phyloP scores from a whole-genome alignment of 1,284 basidiomycete genomes.

The Stygiomarasmius scandens region DNA sequence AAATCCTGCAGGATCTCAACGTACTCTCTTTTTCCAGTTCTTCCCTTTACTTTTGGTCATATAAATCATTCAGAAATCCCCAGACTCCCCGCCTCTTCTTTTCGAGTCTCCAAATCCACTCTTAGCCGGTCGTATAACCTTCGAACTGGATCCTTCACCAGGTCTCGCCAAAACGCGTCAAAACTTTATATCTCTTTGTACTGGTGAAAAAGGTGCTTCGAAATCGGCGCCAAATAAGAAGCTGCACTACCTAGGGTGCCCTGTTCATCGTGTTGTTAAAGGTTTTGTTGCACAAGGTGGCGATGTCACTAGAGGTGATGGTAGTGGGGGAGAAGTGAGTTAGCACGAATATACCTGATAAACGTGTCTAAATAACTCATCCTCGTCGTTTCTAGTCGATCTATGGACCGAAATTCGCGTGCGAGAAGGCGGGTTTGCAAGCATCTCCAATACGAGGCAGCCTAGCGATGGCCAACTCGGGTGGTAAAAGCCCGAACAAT shows the following conservation, averaged over 20 bases:
- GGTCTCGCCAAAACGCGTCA: conserved; percentile 45
- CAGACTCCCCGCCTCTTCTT: conserved; percentile 26
- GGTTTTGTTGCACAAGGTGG: conserved; percentile 54
- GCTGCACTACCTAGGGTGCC: conserved; percentile 44
- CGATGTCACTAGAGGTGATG: conserved; percentile 53
- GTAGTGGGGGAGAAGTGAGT: conserved; percentile 51
- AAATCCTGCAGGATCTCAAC: conserved; percentile 43
- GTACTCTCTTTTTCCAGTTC: conserved; percentile 19
- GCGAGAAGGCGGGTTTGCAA: conserved; percentile 50
- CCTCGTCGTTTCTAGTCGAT: no score
- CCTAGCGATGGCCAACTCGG: conserved; percentile 51
- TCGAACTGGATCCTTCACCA: conserved; percentile 39
- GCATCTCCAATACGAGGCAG: conserved; percentile 41
- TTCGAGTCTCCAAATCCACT: conserved; percentile 39
- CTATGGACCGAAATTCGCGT: conserved; percentile 53
- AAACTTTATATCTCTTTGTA: conserved; percentile 52
- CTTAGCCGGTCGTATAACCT: conserved; percentile 39
- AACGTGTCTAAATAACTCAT: no score
- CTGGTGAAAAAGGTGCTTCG: conserved; percentile 47
- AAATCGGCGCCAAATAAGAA: conserved; percentile 51
- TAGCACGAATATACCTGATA: background rate
- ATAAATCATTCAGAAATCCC: conserved; percentile 27
- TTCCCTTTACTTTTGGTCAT: conserved; percentile 3
- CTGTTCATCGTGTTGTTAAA: conserved; percentile 48
- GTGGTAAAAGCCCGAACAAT: conserved; percentile 41